Evolutionary conservation across 2,329 filamentous ascomycete species (phyloP).

Genomic region (Aspergillus ustus): DNA sequence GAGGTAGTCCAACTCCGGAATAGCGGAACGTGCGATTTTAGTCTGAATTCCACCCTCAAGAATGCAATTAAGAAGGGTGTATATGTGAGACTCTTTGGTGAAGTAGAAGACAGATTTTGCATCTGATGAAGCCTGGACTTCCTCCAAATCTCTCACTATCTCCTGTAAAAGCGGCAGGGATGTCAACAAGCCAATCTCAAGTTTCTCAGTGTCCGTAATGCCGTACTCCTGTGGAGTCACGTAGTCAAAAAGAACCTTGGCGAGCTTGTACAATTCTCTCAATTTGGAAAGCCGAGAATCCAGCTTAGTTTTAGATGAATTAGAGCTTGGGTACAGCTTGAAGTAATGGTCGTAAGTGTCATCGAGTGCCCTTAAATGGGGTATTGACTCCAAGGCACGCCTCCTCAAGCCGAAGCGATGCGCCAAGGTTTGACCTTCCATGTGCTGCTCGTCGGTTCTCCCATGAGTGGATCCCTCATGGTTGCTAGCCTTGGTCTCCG

Average conservation of each 20-base stretch:
- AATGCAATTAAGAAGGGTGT: constrained; percentile 96
- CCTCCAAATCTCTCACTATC: constrained; percentile 94
- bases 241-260: constrained; percentile 96
- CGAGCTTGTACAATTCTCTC: constrained; percentile 88
- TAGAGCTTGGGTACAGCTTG: constrained; percentile 81
- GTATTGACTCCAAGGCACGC: constrained; percentile 50
- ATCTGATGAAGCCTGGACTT: constrained; percentile 92
- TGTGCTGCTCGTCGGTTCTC: constrained; percentile 35
- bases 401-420: constrained; percentile 56
- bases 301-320: constrained; percentile 74
- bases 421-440: constrained; percentile 39
- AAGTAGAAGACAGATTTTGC: constrained; percentile 99
- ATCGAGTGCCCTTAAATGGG: constrained; percentile 52
- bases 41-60: constrained; percentile 95
- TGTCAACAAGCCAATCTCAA: constrained; percentile 96
- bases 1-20: constrained; percentile 95
- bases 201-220: constrained; percentile 91
- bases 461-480: constrained; percentile 29
- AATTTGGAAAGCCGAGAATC: constrained; percentile 86
- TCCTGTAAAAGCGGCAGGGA: constrained; percentile 93
- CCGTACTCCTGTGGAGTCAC: constrained; percentile 98
- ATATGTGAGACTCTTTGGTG: constrained; percentile 98
- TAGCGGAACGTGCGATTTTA: constrained; percentile 93
- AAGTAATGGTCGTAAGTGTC: constrained; percentile 75
- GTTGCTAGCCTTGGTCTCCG: constrained; percentile 25